Conservation (phyloP, 2,329 filamentous ascomycete species). For the Lizonia empirigonia region DNA sequence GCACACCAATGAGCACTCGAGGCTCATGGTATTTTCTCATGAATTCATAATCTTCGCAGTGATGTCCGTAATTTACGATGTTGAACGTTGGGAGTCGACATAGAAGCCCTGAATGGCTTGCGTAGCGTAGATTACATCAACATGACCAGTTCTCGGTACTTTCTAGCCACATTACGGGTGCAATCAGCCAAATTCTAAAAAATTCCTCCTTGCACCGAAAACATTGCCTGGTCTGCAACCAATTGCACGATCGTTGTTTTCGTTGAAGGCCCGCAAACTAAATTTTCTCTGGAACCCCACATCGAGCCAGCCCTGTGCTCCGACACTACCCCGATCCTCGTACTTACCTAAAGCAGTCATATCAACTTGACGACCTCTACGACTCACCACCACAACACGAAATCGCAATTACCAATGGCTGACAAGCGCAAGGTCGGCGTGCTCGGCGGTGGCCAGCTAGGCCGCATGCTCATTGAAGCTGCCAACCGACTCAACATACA, state of each 20-base stretch:
- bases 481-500: constrained; percentile 78
- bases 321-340: constrained; percentile 21
- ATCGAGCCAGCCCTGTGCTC: constrained; percentile 26
- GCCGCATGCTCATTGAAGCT: constrained; percentile 92
- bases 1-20: constrained; percentile 40
- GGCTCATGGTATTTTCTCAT: constrained; percentile 42
- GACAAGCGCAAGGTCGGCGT: constrained; percentile 45
- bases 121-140: not conserved
- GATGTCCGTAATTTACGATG: constrained; percentile 1
- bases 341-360: constrained; percentile 28
- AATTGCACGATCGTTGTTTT: constrained; percentile 11
- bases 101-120: not conserved
- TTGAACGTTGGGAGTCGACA: not conserved
- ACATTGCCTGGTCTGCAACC: not conserved
- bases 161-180: not conserved
- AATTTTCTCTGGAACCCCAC: constrained; percentile 35
- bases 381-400: not conserved
- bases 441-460: constrained; percentile 64
- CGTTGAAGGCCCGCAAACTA: constrained; percentile 22
- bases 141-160: too few relatives aligned
- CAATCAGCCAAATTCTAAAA: not conserved
- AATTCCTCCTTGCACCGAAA: not conserved
- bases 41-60: constrained; percentile 19
- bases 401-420: constrained; percentile 27
- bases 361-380: constrained; percentile 16